Base-by-base conservation (phyloP, 2,329 filamentous ascomycete genomes). In the Sarocladium strictum region DNA sequence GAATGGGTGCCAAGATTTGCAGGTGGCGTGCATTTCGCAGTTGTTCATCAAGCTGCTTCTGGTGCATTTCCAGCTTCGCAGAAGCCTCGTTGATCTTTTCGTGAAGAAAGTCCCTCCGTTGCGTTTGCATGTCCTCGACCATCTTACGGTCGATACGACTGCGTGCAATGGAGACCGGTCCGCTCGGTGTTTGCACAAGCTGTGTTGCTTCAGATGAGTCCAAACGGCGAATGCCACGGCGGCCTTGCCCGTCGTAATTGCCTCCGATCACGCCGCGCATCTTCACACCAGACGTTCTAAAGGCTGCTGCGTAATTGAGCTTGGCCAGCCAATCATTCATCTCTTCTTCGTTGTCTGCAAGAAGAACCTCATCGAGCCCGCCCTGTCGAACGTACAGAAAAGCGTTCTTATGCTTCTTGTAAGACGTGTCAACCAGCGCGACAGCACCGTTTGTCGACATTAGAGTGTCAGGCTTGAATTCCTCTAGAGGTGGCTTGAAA, bases 311-410 rank as follows among this genome's bases (percentile, higher is more conserved):
- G 66, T 97, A 97, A 67, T 99, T 99, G 57, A 99, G 80, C 64
- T 96, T 94, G 7, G 89, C 89, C 26, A 99, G 76, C 94, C 94
- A 99, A 66, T 99, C 94, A 63, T 97, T 96, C 79, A 96, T 85
- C 63, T 99, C 94, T 1, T 83, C 77, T 63, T 99, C 94, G 53
- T 84, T 90, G 62, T 97, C 92, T 4, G 94, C 93, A 17, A 97
- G 75, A 35, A 99, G 86, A 1, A 93, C 86, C 66, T 99, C 94
- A 64, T 99, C 93, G 37, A 92, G 76, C 1, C 90, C 89, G 52
- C 89, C 88, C 59, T 94, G 89, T 27, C 90, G 84, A 57, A 96
- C 89, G 63, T 97, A 93, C 14, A 92, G 80, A 64, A 99, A 97
- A 0, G 94, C 90, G 68, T 97, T 85, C 71, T 97, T 99, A 71